These are phyloP conservation scores for Trypanosoma congolense DNA, from an alignment of 208 protist species.

Conservation along the genomic window DNA sequence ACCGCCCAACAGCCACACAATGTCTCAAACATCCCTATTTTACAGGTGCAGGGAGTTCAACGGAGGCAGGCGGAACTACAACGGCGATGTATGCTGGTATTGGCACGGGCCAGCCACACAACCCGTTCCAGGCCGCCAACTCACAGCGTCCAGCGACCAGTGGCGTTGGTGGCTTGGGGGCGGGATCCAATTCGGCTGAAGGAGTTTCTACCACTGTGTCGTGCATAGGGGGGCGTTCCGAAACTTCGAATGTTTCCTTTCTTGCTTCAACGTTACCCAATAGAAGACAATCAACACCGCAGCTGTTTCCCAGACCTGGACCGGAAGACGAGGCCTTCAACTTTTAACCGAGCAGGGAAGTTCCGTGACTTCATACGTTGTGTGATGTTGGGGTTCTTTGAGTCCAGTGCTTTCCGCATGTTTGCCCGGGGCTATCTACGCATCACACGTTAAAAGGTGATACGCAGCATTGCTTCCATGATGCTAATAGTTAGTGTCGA, in stretches of 20 bases:
- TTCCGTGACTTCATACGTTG: background rate
- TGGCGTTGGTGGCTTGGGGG: slow-evolving; percentile 26
- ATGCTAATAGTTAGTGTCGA: too few relatives aligned
- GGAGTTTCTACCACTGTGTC: slow-evolving; percentile 36
- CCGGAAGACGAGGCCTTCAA: slow-evolving; percentile 81
- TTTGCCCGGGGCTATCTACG: too few relatives aligned
- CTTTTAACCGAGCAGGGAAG: slow-evolving; percentile 39
- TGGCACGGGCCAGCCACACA: slow-evolving; percentile 83
- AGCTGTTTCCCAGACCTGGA: slow-evolving; percentile 18
- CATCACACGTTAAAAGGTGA: too few relatives aligned
- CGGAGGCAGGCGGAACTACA: slow-evolving; percentile 28
- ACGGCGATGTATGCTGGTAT: slow-evolving; percentile 78
- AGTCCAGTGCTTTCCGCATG: background rate
- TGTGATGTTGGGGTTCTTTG: background rate
- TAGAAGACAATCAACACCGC: background rate
- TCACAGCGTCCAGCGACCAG: slow-evolving; percentile 17
- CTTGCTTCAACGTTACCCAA: background rate
- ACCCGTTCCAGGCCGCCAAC: slow-evolving; percentile 65
- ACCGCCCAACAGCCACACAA: slow-evolving; percentile 92
- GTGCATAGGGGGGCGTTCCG: background rate
- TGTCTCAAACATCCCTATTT: slow-evolving; percentile 96
- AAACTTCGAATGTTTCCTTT: background rate
- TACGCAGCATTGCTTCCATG: too few relatives aligned
- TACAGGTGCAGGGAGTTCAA: slow-evolving; percentile 36
- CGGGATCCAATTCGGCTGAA: slow-evolving; percentile 31